Evolutionary conservation across 345 rosid genomes (phyloP), one percentile per base, ranked within the genome.

Genomic region (Camelina laxa): DNA sequence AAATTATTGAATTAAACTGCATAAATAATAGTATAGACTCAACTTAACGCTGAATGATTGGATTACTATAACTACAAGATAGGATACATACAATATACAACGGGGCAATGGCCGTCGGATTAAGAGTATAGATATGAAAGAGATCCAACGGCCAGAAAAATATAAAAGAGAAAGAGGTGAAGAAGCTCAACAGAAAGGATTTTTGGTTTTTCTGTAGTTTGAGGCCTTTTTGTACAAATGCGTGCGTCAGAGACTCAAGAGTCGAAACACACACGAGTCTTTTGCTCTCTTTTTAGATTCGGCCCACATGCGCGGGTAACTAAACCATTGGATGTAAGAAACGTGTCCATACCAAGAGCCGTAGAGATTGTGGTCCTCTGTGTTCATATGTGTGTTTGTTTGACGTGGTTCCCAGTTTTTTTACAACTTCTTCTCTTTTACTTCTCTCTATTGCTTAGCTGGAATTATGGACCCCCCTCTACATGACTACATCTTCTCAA

Each of bases 391-490:
- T 47, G 44, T 64, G 36, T 33, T 7, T 33, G 36, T 33, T 56
- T 76, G 80, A 76, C 80, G 80, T 76, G 80, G 80, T 76, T 70
- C 75, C 76, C 65, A 45, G 61, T 64, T 62, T 62, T 62, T 62
- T 59, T 54, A 11, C 21, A 70, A 30, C 22, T 19, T 48, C 19
- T 66, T 33, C 36, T 33, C 1, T 33, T 64, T 60, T 63, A 76
- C 80, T 17, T 70, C 67, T 57, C 45, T 36, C 30, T 27, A 27
- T 33, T 7, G 48, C 72, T 70, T 42, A 14, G 80, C 75, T 58
- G 76, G 61, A 56, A n/a, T 45, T 45, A 15, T 76, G 65, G 75
- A 44, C 70, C 65, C 54, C 65, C 12, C 35, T 60, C 22, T n/a
- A n/a, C n/a, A n/a, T n/a, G n/a, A n/a, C 65, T 5, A 35, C 60